A percentile compares a stretch with the other conserved stretches of the same genome.
Conservation (phyloP, 345 rosid genomes). For the Ailanthus altissimus region DNA sequence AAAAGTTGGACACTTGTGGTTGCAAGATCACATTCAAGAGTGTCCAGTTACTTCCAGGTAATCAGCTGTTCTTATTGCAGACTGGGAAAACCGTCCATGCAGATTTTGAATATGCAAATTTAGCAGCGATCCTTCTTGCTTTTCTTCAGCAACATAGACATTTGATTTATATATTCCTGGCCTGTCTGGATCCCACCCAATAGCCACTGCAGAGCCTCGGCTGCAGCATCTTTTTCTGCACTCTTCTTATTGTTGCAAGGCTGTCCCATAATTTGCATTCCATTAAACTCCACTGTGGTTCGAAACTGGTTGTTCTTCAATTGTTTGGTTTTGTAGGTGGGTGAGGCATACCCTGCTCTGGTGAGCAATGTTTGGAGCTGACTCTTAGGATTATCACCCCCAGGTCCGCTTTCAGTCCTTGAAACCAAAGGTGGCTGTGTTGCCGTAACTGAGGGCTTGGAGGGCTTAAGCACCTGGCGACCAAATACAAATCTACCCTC, state of each 20-base stretch:
- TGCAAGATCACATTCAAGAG: neutral
- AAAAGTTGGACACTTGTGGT: neutral
- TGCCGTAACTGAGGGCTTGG: slow-evolving; percentile 33
- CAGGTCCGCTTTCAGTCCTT: slow-evolving; percentile 74
- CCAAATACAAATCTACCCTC: slow-evolving; percentile 81
- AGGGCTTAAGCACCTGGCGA: slow-evolving; percentile 43
- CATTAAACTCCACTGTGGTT: slow-evolving; percentile 75
- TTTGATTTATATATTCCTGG: slow-evolving; percentile 51
- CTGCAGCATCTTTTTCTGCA: slow-evolving; percentile 97
- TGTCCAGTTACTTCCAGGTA: neutral
- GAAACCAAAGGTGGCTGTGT: slow-evolving; percentile 41
- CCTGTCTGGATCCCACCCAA: slow-evolving; percentile 53
- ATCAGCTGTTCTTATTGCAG: neutral
- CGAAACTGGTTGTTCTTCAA: slow-evolving; percentile 67
- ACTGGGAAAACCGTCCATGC: slow-evolving; percentile 1
- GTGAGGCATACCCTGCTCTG: slow-evolving; percentile 73
- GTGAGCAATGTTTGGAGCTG: slow-evolving; percentile 87
- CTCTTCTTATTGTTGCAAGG: slow-evolving; percentile 86
- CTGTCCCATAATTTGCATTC: slow-evolving; percentile 70
- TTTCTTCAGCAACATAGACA: slow-evolving; percentile 74
- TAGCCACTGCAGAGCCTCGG: slow-evolving; percentile 85
- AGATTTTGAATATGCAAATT: slow-evolving; percentile 10
- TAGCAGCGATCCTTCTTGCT: slow-evolving; percentile 65
- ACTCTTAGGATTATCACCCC: slow-evolving; percentile 87
- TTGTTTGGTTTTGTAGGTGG: slow-evolving; percentile 74